These are phyloP conservation scores for Colletotrichum incanum DNA, from an alignment of 2,329 filamentous ascomycete genomes.

Conservation along the genomic window DNA sequence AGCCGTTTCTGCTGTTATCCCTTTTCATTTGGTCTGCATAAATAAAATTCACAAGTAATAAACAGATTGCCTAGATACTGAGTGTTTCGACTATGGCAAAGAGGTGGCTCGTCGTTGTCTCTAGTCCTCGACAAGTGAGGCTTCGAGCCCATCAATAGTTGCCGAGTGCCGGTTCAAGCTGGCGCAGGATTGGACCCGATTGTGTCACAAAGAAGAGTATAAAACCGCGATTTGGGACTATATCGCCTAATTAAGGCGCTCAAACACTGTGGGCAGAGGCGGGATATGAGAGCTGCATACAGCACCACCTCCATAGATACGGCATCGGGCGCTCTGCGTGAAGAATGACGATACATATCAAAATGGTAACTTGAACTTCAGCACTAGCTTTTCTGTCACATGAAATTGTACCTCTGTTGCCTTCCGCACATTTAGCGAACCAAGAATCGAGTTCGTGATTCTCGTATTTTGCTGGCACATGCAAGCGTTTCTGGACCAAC, in stretches of 20 bases:
- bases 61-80: neutral
- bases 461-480: neutral
- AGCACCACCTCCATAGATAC: too few species aligned
- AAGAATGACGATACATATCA: too few species aligned
- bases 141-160: neutral
- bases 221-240: rapidly evolving
- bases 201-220: neutral
- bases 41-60: neutral
- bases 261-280: neutral
- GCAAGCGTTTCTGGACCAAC: neutral
- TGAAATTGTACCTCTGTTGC: too few species aligned
- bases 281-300: neutral
- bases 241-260: too few species aligned
- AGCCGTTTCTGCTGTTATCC: neutral
- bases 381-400: neutral
- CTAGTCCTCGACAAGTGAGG: neutral
- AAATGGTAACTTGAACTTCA: neutral
- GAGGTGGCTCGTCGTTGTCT: neutral
- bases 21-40: neutral
- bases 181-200: neutral
- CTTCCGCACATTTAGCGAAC: neutral
- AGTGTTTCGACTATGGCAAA: too few species aligned
- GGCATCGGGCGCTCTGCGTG: too few species aligned
- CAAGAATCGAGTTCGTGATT: neutral
- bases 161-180: neutral